Percentiles rank a stretch among this genome's conserved stretches.
These are phyloP conservation scores for Penicillium odoratum DNA, from an alignment of 495 filamentous ascomycete genomes.

Conservation along the genomic window DNA sequence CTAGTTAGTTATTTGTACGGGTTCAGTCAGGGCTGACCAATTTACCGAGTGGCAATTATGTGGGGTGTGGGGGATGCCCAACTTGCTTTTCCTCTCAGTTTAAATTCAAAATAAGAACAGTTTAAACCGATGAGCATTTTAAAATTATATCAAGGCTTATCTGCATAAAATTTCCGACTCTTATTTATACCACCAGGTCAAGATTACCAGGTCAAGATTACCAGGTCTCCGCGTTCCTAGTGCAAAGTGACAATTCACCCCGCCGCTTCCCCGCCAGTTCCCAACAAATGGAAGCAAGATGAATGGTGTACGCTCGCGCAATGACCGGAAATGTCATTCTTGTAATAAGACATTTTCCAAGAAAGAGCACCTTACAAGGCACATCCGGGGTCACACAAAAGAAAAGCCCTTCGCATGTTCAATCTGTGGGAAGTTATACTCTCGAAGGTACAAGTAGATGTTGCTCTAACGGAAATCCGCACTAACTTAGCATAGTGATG, in stretches of 20 bases:
- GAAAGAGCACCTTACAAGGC: conserved; percentile 32
- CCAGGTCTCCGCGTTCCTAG: no score
- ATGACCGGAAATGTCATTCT: conserved; percentile 15
- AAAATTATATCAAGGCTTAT: neutral
- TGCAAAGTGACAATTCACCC: neutral
- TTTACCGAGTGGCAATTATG: conserved; percentile 2
- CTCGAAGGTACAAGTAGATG: conserved; percentile 16
- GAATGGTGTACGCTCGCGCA: conserved; percentile 10
- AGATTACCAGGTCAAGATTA: no score
- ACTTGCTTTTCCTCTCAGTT: neutral
- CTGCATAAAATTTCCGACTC: neutral
- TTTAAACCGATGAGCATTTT: neutral
- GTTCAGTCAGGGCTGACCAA: neutral
- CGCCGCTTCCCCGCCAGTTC: neutral
- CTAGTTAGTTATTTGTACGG: neutral
- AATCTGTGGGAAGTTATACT: conserved; percentile 30
- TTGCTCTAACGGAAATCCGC: neutral
- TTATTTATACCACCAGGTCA: neutral
- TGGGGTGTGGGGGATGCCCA: conserved; percentile 13
- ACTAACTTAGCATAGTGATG: conserved; percentile 21
- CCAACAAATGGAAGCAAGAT: neutral
- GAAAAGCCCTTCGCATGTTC: conserved; percentile 34
- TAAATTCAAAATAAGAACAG: neutral
- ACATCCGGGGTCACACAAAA: conserved; percentile 36
- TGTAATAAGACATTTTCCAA: conserved; percentile 35